A percentile compares a stretch with the other conserved stretches of the same genome.
phyloP scores from a whole-genome alignment of 139 green algal species.

The Picocystis salinarum region DNA sequence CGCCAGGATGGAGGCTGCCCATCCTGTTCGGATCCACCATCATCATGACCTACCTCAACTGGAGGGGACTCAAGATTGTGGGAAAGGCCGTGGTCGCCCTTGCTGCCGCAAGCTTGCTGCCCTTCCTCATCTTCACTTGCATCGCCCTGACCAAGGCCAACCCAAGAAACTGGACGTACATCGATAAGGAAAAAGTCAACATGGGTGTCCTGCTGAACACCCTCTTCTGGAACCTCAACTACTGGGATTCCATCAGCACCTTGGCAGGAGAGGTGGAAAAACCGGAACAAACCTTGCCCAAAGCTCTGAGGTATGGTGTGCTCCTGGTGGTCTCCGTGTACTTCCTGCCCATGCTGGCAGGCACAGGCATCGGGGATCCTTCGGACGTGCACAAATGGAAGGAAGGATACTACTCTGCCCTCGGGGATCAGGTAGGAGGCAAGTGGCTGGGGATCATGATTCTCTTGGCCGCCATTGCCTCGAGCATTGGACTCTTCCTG shows the following conservation, averaged over 20 bases:
- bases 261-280: conserved; percentile 73
- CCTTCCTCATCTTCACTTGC: conserved; percentile 58
- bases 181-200: conserved; percentile 33
- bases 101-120: conserved; percentile 53
- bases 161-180: conserved; percentile 37
- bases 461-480: conserved; percentile 56
- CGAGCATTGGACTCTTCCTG: conserved; percentile 78
- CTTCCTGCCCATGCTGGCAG: conserved; percentile 50
- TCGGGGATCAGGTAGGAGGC: conserved; percentile 44
- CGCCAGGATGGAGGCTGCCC: conserved; percentile 10
- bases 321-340: conserved; percentile 51
- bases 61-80: conserved; percentile 71
- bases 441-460: conserved; percentile 67
- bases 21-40: conserved; percentile 1
- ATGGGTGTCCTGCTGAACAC: conserved; percentile 81
- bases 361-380: conserved; percentile 42
- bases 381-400: conserved; percentile 32
- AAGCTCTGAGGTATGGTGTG: conserved; percentile 48
- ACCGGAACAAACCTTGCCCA: conserved; percentile 55
- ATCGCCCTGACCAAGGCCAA: conserved; percentile 37
- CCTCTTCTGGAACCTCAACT: conserved; percentile 96
- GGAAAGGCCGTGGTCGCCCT: conserved; percentile 50
- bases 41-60: conserved; percentile 62
- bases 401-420: conserved; percentile 59
- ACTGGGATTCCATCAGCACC: conserved; percentile 72